Evolutionary conservation across 1,284 basidiomycete species (phyloP).

Genomic region (Apiotrichum montevideense): DNA sequence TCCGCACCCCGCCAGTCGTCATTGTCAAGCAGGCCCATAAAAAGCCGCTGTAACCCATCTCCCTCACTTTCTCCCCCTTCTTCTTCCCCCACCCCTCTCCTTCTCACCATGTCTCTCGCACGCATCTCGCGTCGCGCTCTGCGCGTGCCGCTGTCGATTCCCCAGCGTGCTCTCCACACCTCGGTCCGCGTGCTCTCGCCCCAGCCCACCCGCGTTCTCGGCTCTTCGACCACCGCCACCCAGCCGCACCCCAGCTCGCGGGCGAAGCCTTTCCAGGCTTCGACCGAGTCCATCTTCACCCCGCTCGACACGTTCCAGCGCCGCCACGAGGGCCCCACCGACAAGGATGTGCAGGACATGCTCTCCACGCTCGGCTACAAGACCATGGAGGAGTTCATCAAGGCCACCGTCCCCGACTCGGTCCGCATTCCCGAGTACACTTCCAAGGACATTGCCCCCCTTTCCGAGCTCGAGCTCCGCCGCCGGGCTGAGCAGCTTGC

Average conservation of each 20-base stretch:
- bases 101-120: conserved; percentile 10
- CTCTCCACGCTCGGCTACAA: conserved; percentile 71
- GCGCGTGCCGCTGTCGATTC: conserved; percentile 3
- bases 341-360: conserved; percentile 68
- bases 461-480: conserved; percentile 82
- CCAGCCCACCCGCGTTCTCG: conserved; percentile 13
- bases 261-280: conserved; percentile 32
- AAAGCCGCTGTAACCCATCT: too few species aligned
- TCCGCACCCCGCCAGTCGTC: too few species aligned
- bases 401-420: conserved; percentile 67
- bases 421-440: conserved; percentile 65
- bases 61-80: not conserved
- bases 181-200: conserved; percentile 19
- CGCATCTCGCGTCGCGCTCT: conserved; percentile 15
- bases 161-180: conserved; percentile 18
- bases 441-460: conserved; percentile 55
- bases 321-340: conserved; percentile 83
- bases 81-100: not conserved
- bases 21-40: too few species aligned
- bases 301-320: conserved; percentile 81
- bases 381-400: conserved; percentile 78
- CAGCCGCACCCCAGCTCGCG: conserved; percentile 40
- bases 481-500: conserved; percentile 70
- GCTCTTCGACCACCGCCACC: conserved; percentile 40
- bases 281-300: conserved; percentile 54